Evolutionary conservation across 2,329 filamentous ascomycete species (phyloP).

Genomic region (Colletotrichum cereale): DNA sequence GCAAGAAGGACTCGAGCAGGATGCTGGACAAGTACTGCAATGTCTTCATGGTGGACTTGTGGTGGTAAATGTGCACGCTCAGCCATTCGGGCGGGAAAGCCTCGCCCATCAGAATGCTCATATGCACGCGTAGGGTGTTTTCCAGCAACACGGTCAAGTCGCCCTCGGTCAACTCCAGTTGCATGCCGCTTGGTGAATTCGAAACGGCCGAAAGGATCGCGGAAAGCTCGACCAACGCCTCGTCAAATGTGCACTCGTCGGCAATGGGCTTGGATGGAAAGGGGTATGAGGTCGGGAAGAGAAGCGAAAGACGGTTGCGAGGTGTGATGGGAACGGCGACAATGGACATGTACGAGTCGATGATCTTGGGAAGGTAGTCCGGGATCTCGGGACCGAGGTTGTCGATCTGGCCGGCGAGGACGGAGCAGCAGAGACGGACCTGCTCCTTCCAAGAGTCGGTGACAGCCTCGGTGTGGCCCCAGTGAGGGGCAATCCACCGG

Average conservation of each 20-base stretch:
- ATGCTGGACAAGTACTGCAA: conserved; percentile 86
- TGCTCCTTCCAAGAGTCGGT: conserved; percentile 93
- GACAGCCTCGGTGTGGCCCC: conserved; percentile 81
- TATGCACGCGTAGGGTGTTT: conserved; percentile 84
- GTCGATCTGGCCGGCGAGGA: conserved; percentile 87
- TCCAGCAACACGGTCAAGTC: conserved; percentile 82
- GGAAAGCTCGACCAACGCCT: conserved; percentile 88
- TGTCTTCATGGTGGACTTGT: conserved; percentile 88
- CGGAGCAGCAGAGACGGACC: conserved; percentile 91
- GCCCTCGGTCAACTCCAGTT: conserved; percentile 79
- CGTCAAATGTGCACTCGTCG: conserved; percentile 77
- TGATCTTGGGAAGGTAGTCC: conserved; percentile 89
- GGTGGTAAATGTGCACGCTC: conserved; percentile 92
- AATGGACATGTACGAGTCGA: conserved; percentile 88
- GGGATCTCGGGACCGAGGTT: conserved; percentile 85
- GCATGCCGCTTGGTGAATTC: conserved; percentile 78
- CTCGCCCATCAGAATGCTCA: conserved; percentile 89
- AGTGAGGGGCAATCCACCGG: conserved; percentile 92
- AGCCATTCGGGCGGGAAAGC: conserved; percentile 93
- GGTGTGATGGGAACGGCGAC: conserved; percentile 65
- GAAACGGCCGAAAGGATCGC: conserved; percentile 87
- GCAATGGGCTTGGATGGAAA: conserved; percentile 81
- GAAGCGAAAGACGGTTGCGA: conserved; percentile 80
- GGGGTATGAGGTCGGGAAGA: conserved; percentile 92
- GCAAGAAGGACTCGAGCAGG: conserved; percentile 85